Conservation (phyloP, 31 red algal genomes). For the Bonnemaisonia californica region DNA sequence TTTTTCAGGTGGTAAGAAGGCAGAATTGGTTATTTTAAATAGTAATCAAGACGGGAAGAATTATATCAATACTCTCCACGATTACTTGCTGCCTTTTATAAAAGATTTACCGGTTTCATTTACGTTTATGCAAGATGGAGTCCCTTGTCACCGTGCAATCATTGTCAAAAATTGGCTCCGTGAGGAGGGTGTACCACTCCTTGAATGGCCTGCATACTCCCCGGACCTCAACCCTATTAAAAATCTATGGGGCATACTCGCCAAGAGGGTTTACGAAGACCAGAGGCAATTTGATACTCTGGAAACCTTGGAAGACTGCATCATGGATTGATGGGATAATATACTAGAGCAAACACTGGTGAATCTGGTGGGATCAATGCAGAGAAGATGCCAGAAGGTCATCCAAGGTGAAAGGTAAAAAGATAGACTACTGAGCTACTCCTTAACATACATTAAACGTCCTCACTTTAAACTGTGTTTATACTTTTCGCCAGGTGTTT, state of each 20-base stretch:
- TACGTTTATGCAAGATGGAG: constrained; percentile 3
- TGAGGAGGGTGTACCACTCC: no score
- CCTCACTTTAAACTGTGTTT: no score
- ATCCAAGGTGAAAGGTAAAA: no score
- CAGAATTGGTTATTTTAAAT: not conserved
- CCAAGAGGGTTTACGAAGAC: not conserved
- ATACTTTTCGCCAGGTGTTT: no score
- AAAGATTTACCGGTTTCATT: not conserved
- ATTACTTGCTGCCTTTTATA: not conserved
- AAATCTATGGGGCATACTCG: constrained; percentile 2
- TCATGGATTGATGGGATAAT: not conserved
- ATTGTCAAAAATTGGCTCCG: not conserved
- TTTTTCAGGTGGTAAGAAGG: not conserved
- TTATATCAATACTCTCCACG: no score
- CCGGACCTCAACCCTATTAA: constrained; percentile 1
- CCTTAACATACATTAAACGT: no score
- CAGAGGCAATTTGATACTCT: constrained; percentile 2
- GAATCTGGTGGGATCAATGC: not conserved
- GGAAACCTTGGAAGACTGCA: not conserved
- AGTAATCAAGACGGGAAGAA: not conserved
- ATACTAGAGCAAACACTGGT: not conserved
- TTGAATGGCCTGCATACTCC: not conserved
- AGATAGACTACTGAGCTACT: no score
- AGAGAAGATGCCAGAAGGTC: no score
- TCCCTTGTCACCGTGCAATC: not conserved